Evolutionary conservation across 352 stramenopile genomes (phyloP), one percentile per base, ranked within the genome.

Genomic region (Pythium insidiosum): DNA sequence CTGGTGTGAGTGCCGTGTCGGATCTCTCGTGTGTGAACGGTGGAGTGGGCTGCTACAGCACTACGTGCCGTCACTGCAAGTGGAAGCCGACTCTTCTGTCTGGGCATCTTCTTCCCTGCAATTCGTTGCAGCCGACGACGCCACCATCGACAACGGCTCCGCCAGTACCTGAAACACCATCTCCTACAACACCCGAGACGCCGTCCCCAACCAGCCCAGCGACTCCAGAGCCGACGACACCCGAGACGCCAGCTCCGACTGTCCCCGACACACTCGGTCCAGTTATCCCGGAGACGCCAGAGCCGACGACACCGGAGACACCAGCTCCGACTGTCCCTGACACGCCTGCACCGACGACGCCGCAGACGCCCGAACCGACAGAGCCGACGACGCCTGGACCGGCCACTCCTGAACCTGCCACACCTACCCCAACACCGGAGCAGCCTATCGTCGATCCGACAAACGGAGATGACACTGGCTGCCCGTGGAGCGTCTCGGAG

Each of bases 1-100:
- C 58, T 5, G 63, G 63, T 19, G 61, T 70, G 2, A 25, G 40
- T 21, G 22, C 47, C 7, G 41, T 50, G 25, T 33, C 19, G 30
- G 45, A 53, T 19, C 13, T 15, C 4, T 35, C 45, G 12, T 53
- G 45, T 21, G 28, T 28, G 20, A 30, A 3, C 29, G 45, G 45
- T 9, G 45, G 45, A 20, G 6, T 43, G 16, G 46, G 25, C 5
- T 53, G 45, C 26, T 53, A 45, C 45, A 38, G 40, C 23, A 30
- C 39, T 26, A 19, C 36, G 18, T 53, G 45, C 30, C 45, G 45
- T 19, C 46, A 25, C 37, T 53, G 45, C 38, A 53, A 46, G 30
- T 40, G 23, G 15, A 18, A 46, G 26, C 21, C 23, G 13, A 46
- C 45, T 4, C 13, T 16, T n/a, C 36, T 46, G 38, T 53, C 45